Evolutionary conservation across 2,329 filamentous ascomycete genomes (phyloP).

Genomic region (Pyricularia sp.): DNA sequence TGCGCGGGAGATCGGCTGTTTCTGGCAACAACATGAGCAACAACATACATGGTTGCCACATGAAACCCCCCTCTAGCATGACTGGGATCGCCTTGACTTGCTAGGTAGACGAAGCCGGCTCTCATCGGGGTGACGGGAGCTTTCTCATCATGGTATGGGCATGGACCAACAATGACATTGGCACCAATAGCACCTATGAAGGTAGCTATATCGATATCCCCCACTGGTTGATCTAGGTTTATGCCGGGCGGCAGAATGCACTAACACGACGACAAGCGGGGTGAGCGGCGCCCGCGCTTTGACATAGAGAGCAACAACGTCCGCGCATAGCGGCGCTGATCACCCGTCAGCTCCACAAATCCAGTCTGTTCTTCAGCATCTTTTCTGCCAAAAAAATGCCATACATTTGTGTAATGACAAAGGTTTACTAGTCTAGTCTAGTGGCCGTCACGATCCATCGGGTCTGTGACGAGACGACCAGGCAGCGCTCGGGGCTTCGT

Average conservation of each 20-base stretch:
- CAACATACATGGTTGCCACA: background rate
- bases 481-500: background rate
- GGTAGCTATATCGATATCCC: background rate
- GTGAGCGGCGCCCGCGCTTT: background rate
- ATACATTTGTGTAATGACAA: background rate
- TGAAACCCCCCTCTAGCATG: background rate
- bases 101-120: background rate
- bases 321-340: background rate
- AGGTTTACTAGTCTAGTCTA: background rate
- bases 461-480: background rate
- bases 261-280: background rate
- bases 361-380: background rate
- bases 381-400: background rate
- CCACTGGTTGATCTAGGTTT: background rate
- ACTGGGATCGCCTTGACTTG: background rate
- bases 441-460: background rate
- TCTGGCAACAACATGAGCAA: background rate
- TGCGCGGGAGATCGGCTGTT: background rate
- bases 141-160: background rate
- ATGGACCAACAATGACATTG: background rate
- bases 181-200: background rate
- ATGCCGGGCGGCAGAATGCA: background rate
- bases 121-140: background rate
- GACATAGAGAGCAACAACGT: background rate
- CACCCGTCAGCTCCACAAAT: background rate